These are phyloP conservation scores for Trametes villosa DNA, from an alignment of 768 basidiomycete species.

Conservation along the genomic window DNA sequence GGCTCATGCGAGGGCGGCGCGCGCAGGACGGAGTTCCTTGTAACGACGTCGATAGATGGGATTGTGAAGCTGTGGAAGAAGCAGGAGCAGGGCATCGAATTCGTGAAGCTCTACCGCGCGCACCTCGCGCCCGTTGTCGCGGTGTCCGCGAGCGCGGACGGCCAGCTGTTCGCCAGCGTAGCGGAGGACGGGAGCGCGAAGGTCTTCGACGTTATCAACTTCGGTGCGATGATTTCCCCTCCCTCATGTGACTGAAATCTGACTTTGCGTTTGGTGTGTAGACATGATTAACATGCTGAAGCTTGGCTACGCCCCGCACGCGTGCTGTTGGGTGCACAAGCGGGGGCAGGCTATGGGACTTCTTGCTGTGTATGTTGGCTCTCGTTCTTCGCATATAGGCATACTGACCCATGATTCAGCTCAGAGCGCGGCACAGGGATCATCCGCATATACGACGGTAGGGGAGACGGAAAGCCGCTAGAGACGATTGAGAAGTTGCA, in stretches of 20 bases:
- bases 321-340: slow-evolving; percentile 95
- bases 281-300: slow-evolving; percentile 87
- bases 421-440: slow-evolving; percentile 76
- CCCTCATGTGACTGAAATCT: slow-evolving; percentile 1
- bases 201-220: slow-evolving; percentile 97
- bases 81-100: slow-evolving; percentile 93
- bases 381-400: slow-evolving; percentile 2
- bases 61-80: slow-evolving; percentile 99
- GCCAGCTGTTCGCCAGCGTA: slow-evolving; percentile 88
- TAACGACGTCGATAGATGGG: slow-evolving; percentile 95
- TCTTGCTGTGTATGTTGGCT: slow-evolving; percentile 74
- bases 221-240: slow-evolving; percentile 72
- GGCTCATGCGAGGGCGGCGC: not conserved
- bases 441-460: slow-evolving; percentile 91
- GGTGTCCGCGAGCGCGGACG: slow-evolving; percentile 89
- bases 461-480: slow-evolving; percentile 81
- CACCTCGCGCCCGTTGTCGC: slow-evolving; percentile 79
- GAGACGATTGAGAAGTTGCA: slow-evolving; percentile 80
- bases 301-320: slow-evolving; percentile 80
- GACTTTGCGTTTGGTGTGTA: not conserved
- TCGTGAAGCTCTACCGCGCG: slow-evolving; percentile 97
- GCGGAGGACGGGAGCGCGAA: slow-evolving; percentile 92
- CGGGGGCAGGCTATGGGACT: slow-evolving; percentile 86
- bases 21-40: slow-evolving; percentile 86
- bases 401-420: slow-evolving; percentile 45